Evolutionary conservation across 1,139 yeast species (phyloP).

Genomic region (Chernovozyma sophiae-reginae): DNA sequence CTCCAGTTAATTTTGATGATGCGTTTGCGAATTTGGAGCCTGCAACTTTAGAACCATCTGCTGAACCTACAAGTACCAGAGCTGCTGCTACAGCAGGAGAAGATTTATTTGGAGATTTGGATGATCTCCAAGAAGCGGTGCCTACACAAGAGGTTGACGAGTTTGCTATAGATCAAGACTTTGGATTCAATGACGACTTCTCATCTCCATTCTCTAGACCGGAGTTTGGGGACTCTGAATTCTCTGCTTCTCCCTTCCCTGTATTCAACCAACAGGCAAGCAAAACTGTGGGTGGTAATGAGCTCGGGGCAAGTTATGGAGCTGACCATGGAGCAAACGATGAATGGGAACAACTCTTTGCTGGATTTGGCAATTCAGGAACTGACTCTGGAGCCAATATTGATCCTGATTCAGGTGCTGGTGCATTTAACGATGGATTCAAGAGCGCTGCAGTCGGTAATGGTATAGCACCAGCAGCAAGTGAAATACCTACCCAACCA

Average conservation of each 20-base stretch:
- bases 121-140: constrained; percentile 42
- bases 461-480: neutral
- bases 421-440: too few species aligned
- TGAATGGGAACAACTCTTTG: constrained; percentile 94
- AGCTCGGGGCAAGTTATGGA: too few species aligned
- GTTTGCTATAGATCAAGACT: constrained; percentile 14
- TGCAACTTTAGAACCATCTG: constrained; percentile 25
- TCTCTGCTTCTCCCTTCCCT: constrained; percentile 4
- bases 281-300: constrained; percentile 9
- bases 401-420: neutral
- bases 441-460: constrained; percentile 3
- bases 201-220: constrained; percentile 23
- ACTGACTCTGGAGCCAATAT: neutral
- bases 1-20: constrained; percentile 25
- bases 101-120: constrained; percentile 38
- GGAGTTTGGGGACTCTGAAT: constrained; percentile 2
- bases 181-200: constrained; percentile 38
- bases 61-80: neutral
- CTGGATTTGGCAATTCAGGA: constrained; percentile 78
- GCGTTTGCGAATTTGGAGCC: constrained; percentile 41
- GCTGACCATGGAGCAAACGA: constrained; percentile 49
- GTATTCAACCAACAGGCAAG: constrained; percentile 1
- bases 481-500: neutral
- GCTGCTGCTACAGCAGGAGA: constrained; percentile 9
- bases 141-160: constrained; percentile 30